Evolutionary conservation across 2,329 filamentous ascomycete genomes (phyloP), one percentile per base, ranked within the genome.

Genomic region (Ceratocystis cubensis): DNA sequence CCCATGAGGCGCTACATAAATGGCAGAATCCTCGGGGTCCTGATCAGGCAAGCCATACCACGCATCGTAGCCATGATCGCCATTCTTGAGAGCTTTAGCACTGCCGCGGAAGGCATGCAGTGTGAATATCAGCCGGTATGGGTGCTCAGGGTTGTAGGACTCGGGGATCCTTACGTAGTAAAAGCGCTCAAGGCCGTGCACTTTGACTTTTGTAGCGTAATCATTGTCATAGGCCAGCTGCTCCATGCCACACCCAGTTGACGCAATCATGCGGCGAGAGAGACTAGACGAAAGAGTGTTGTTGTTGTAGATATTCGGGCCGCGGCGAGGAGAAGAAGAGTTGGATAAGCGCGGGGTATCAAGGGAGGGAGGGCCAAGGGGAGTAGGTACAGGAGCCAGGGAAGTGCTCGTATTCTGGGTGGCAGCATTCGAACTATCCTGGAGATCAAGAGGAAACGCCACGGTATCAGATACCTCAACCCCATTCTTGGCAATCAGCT

Each of bases 1-100:
- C 2, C 77, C 77, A 63, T 78, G 72, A 10, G 78, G 78, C 1
- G 75, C 74, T 25, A 79, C 72, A 66, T 77, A 77, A 67, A 79
- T 76, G 64, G 76, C 73, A 22, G 69, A 72, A 25, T 69, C 71
- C 30, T 75, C 73, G 28, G 71, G 69, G 7, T 73, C 72, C 1
- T 76, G 72, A 1, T 71, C 67, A 5, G 73, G 73, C 5, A 79
- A 72, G 10, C 77, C 76, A 68, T 78, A 78, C 71, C 74, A 77
- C 2, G 72, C 70, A 22, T 30, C 41, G 17, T 72, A 72, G 57
- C 72, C 73, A 45, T 71, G 68, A 59, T 71, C 70, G 30, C 75
- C 73, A 20, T 71, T 71, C 61, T 72, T 74, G 45, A 79, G 73
- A 56, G 75, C 71, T 48, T 72, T 67, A 67, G 75, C 75, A 66